Conservation (phyloP, 129 eudicot species). For the Calendula officinalis region DNA sequence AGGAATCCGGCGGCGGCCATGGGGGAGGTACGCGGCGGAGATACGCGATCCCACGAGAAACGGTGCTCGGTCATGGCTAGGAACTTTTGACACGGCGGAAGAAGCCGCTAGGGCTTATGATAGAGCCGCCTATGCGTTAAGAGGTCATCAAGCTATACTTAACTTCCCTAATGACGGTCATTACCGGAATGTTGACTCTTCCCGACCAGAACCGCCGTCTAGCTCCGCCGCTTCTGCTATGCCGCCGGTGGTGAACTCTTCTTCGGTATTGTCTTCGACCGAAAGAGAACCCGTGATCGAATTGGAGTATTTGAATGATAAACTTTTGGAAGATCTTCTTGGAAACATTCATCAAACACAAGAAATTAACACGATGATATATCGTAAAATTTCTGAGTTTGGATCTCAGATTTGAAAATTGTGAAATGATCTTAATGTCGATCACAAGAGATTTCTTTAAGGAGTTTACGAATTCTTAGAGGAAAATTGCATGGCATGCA, state of each 20-base stretch:
- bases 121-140: conserved; percentile 64
- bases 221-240: conserved; percentile 2
- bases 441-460: no score
- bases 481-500: no score
- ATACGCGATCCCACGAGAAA: conserved; percentile 74
- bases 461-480: no score
- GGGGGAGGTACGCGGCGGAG: conserved; percentile 91
- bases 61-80: conserved; percentile 83
- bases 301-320: conserved; percentile 71
- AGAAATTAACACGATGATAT: background rate
- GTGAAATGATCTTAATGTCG: background rate
- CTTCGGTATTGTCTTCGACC: background rate
- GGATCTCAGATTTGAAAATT: background rate
- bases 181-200: conserved; percentile 28
- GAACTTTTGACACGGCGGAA: conserved; percentile 78
- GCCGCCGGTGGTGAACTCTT: background rate
- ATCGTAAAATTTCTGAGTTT: background rate
- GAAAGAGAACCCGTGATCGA: conserved; percentile 49
- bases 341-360: conserved; percentile 25
- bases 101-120: conserved; percentile 93
- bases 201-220: background rate
- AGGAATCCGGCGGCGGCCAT: conserved; percentile 78
- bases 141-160: conserved; percentile 82
- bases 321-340: conserved; percentile 77
- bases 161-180: conserved; percentile 81